Percentiles rank a stretch among this genome's conserved stretches.
Evolutionary conservation across 352 stramenopile species (phyloP).

Genomic region (Globisporangium alternatum): DNA sequence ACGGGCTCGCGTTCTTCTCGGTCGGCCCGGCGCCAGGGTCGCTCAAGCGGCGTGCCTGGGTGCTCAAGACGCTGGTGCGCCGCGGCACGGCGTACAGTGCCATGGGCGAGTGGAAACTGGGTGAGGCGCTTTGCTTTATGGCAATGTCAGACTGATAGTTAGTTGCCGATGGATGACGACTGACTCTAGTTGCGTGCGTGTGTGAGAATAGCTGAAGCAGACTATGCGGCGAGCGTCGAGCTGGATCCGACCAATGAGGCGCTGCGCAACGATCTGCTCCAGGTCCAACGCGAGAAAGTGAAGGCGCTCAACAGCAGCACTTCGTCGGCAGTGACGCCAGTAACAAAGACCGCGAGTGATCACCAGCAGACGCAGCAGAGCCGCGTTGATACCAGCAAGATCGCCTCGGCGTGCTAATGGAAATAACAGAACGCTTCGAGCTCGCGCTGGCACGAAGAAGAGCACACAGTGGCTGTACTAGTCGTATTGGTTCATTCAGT

Average conservation of each 20-base stretch:
- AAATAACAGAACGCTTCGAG: background rate
- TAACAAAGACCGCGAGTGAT: background rate
- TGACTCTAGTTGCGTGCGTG: background rate
- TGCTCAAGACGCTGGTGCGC: constrained; percentile 74
- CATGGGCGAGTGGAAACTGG: constrained; percentile 34
- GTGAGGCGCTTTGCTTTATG: constrained; percentile 17
- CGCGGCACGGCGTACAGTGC: constrained; percentile 49
- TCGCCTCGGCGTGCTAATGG: constrained; percentile 8
- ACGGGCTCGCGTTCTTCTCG: constrained; percentile 53
- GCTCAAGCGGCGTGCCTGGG: constrained; percentile 57
- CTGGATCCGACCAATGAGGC: constrained; percentile 56
- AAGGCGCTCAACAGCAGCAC: background rate
- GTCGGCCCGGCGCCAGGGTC: constrained; percentile 50
- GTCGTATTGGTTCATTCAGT: background rate
- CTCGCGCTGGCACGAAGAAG: no score
- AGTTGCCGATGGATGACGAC: background rate
- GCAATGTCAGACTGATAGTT: background rate
- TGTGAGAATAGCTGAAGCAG: constrained; percentile 37
- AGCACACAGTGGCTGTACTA: no score
- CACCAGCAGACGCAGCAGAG: background rate
- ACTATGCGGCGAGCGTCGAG: constrained; percentile 56
- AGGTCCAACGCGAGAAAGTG: constrained; percentile 24
- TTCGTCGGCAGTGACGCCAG: no score
- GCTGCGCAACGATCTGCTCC: constrained; percentile 41
- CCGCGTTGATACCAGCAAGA: background rate